These are phyloP conservation scores for Helianthus annuus DNA, from an alignment of 129 eudicot genomes.

Conservation along the genomic window HanXRQr2.0-SUNRISE NC_035442.2:175534581-175535080, in stretches of 20 bases:
- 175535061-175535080: conserved; percentile 85
- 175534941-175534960: conserved; percentile 48
- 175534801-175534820: conserved; percentile 30
- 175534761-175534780: conserved; percentile 7
- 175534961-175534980: conserved; percentile 26
- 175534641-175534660: too few species aligned
- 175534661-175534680: too few species aligned
- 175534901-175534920: conserved; percentile 27
- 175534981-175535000: conserved; percentile 60
- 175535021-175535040: conserved; percentile 92
- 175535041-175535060: conserved; percentile 89
- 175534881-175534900: conserved; percentile 25
- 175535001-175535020: conserved; percentile 70
- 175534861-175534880: conserved; percentile 23
- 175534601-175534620: too few species aligned
- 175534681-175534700: background rate
- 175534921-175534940: conserved; percentile 11
- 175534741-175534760: conserved; percentile 22
- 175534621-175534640: too few species aligned
- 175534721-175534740: conserved; percentile 22
- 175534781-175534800: conserved; percentile 23
- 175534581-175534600: too few species aligned
- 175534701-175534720: background rate
- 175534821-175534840: conserved; percentile 29
- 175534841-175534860: conserved; percentile 34